Evolutionary conservation across 768 basidiomycete genomes (phyloP), one percentile per base, ranked within the genome.

Genomic region (Rhodotorula graminis): DNA sequence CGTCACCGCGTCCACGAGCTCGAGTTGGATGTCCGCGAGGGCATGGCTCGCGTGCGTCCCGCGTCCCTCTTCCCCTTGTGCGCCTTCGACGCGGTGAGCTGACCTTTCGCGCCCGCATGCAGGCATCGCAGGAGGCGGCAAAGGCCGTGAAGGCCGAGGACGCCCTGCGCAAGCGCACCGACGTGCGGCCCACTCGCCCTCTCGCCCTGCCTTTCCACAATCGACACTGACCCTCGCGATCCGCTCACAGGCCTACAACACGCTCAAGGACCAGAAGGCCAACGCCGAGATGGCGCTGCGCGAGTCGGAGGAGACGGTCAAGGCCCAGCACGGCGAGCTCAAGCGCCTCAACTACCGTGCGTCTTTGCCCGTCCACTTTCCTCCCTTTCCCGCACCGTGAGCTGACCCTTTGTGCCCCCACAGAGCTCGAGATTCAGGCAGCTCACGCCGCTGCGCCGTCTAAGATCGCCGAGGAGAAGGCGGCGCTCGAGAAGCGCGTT

Each of bases 381-480:
- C 23, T n/a, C n/a, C n/a, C n/a, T n/a, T n/a, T n/a, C n/a, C n/a
- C n/a, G n/a, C n/a, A n/a, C n/a, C n/a, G 16, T 49, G 49, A 23
- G 53, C 53, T 55, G 27, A 55, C 12, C 15, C 23, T 1, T 1
- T 29, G 21, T 7, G 27, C 31, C 23, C 33, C 0, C 10, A 42
- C 55, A 73, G 72, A 73, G 11, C 55, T 73, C 49, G 72, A 65
- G 19, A 40, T 73, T 6, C 33, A 27, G 18, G 62, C 67, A 1
- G 64, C 56, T 4, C 67, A 67, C 29, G 37, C 67, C 10, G 64
- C 67, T 0, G 65, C 18, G 64, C 67, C 23, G 16, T 19, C 29
- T 19, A 42, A 55, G 16, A 12, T 73, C 18, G 46, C 47, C 23
- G 23, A 69, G 60, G 67, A 73, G 56, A 73, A 73, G 50, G 61